Conservation (phyloP, 2,329 filamentous ascomycete genomes). For the Pestalotiopsis sp. region DNA sequence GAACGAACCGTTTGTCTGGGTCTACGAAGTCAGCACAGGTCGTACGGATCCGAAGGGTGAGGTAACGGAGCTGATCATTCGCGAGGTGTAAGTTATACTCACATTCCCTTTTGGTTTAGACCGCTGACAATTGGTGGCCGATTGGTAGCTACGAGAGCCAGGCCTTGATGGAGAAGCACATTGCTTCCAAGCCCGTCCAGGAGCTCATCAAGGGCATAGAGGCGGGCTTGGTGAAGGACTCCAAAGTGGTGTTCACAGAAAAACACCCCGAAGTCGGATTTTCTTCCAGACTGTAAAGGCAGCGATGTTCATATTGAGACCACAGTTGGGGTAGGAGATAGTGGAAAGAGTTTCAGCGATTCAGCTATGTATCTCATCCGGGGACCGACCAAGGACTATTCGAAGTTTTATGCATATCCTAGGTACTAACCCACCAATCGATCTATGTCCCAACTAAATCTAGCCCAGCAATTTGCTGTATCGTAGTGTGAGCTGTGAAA, state of each 20-base stretch:
- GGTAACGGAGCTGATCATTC: neutral
- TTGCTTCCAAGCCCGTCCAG: neutral
- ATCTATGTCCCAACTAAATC: no score
- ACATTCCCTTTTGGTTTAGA: neutral
- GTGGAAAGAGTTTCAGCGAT: no score
- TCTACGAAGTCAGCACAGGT: slow-evolving; percentile 1
- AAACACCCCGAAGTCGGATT: neutral
- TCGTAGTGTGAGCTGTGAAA: no score
- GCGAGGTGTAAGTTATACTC: neutral
- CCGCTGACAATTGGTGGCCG: neutral
- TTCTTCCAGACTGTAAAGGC: neutral
- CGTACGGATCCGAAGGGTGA: slow-evolving; percentile 1
- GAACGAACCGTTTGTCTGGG: slow-evolving; percentile 6
- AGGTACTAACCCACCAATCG: no score
- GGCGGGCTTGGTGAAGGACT: slow-evolving; percentile 2
- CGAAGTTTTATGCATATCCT: no score
- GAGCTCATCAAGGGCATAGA: slow-evolving; percentile 3
- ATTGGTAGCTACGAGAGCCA: slow-evolving; percentile 2
- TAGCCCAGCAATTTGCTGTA: no score
- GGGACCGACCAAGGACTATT: no score
- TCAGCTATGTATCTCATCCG: no score
- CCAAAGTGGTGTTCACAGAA: slow-evolving; percentile 1
- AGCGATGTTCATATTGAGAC: no score
- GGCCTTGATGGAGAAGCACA: slow-evolving; percentile 1
- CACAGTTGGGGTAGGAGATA: no score